Evolutionary conservation across 2,329 filamentous ascomycete genomes (phyloP).

Genomic region (Aspergillus glaucus): DNA sequence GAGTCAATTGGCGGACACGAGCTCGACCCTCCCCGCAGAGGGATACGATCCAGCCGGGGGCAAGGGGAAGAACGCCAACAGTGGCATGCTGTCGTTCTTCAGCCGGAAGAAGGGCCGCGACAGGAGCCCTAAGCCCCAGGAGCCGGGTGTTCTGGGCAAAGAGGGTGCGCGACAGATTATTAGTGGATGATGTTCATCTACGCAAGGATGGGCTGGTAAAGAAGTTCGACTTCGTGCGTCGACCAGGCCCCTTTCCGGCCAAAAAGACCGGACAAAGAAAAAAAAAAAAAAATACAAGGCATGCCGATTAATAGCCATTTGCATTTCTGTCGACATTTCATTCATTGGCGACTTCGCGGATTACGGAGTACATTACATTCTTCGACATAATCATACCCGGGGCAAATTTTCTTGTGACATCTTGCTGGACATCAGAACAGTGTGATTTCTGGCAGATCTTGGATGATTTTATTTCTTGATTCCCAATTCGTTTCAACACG

Average conservation of each 20-base stretch:
- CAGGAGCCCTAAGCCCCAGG: constrained; percentile 88
- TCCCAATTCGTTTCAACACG: too few species aligned
- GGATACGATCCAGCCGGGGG: constrained; percentile 40
- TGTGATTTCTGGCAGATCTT: neutral
- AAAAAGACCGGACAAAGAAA: too few species aligned
- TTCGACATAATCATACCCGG: too few species aligned
- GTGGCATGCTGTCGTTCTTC: constrained; percentile 85
- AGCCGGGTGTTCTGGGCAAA: constrained; percentile 88
- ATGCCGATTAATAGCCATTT: too few species aligned
- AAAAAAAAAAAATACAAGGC: too few species aligned
- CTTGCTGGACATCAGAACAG: neutral
- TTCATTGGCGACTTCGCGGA: too few species aligned
- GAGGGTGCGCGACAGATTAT: constrained; percentile 84
- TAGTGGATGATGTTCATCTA: constrained; percentile 41
- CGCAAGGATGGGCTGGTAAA: neutral
- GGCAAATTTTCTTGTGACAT: neutral
- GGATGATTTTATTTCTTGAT: too few species aligned
- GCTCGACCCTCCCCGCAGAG: constrained; percentile 65
- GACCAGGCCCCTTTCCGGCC: neutral
- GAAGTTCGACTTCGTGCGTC: neutral
- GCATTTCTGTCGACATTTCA: too few species aligned
- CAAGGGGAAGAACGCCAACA: constrained; percentile 45
- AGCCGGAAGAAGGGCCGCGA: constrained; percentile 83
- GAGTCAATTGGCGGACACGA: constrained; percentile 83
- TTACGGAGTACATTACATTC: too few species aligned